Evolutionary conservation across 2,329 filamentous ascomycete species (phyloP), one percentile per base, ranked within the genome.

Genomic region (Calonectria fujianensis): DNA sequence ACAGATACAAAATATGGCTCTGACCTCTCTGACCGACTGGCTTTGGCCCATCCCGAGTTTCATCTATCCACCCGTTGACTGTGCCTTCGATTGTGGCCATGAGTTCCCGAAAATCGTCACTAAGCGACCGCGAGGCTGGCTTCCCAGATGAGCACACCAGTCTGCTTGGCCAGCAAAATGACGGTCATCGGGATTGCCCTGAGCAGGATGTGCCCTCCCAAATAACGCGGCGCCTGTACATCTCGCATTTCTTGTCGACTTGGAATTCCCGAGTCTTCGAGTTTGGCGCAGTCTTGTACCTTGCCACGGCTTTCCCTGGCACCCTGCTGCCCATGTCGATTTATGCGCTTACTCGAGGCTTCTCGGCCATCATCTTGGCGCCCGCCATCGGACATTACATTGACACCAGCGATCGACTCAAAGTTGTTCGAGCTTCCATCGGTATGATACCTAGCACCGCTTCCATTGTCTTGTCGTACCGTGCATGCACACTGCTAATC

Each of bases 321-420:
- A 94, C 92, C 0, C 84, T 95, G 24, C 86, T 93, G 13, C 92
- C 91, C 51, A 88, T 92, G 70, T 94, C 93, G 0, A 84, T 93
- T 29, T 95, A 95, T 79, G 93, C 93, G 0, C 84, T 95, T 3
- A 85, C 88, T 6, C 90, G 93, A n/a, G 88, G 90, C 11, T 83
- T 87, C 0, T 86, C 91, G 0, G 91, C 91, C 0, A 88, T 93
- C 9, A 29, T 91, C 0, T 85, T 94, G 6, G 89, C 92, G 0
- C 89, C 90, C 11, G 85, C 85, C 35, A 81, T 94, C 6, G 93
- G 93, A 1, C 79, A 79, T 0, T 86, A 86, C 50, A 89, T 95
- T 59, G 93, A 95, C 81, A 83, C 73, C 0, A 86, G 85, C 9
- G 80, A 90, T 72, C 86, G 90, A 0, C 82, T 92, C 2, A 75